phyloP scores from a whole-genome alignment of 768 basidiomycete species.

The Infundibulicybe gibba region DNA sequence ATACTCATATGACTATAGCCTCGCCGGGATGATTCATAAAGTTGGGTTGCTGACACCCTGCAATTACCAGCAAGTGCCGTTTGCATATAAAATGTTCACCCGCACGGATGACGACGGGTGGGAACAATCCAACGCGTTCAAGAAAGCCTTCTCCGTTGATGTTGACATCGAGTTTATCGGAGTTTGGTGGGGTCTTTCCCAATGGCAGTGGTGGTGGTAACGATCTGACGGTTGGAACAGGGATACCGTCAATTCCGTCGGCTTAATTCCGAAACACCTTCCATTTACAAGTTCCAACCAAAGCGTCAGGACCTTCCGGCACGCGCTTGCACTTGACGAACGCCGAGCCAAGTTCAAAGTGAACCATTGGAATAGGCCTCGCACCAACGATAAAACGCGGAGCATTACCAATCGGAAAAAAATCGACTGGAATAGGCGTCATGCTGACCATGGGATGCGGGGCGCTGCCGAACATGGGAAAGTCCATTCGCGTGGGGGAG shows the following conservation, averaged over 20 bases:
- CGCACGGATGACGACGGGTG: constrained; percentile 34
- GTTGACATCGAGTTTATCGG: constrained; percentile 49
- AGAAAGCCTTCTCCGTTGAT: constrained; percentile 43
- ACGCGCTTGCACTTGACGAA: constrained; percentile 14
- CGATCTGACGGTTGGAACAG: constrained; percentile 17
- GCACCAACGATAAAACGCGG: constrained; percentile 23
- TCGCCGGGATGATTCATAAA: constrained; percentile 56
- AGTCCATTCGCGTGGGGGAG: constrained; percentile 1
- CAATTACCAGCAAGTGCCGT: constrained; percentile 49
- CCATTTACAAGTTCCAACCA: constrained; percentile 45
- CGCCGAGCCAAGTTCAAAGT: constrained; percentile 15
- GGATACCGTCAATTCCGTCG: constrained; percentile 57
- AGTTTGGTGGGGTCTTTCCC: constrained; percentile 32
- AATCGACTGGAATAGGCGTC: no score
- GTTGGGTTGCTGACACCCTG: constrained; percentile 39
- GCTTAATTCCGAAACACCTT: constrained; percentile 35
- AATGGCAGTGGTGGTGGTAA: neutral
- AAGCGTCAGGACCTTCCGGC: constrained; percentile 22
- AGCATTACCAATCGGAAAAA: constrained; percentile 11
- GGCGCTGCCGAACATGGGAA: no score
- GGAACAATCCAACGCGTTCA: constrained; percentile 44
- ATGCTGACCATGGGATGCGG: no score
- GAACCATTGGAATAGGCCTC: constrained; percentile 13
- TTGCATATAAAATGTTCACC: constrained; percentile 57
- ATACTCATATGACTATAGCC: constrained; percentile 12